These are phyloP conservation scores for Raphanus hybrid DNA, from an alignment of 441 rosid genomes.

Conservation along the genomic window DNA sequence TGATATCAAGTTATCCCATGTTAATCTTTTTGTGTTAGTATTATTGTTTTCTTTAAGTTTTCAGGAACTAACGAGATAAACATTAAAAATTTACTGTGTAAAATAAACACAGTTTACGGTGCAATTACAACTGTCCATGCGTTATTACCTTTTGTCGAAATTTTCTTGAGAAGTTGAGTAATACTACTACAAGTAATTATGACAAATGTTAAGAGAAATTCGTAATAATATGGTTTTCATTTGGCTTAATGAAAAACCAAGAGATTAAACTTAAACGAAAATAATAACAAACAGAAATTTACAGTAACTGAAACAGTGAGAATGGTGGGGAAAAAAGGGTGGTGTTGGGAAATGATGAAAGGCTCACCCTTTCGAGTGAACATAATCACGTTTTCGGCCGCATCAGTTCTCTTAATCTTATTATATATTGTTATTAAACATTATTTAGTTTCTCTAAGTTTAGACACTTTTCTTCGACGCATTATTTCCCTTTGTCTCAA, in stretches of 20 bases:
- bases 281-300: neutral
- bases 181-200: neutral
- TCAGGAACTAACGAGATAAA: neutral
- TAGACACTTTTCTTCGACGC: conserved; percentile 53
- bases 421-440: neutral
- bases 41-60: neutral
- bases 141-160: neutral
- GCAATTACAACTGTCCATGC: conserved; percentile 1
- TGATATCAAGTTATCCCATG: conserved; percentile 1
- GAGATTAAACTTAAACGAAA: conserved; percentile 1
- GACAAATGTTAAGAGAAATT: conserved; percentile 3
- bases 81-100: neutral
- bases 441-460: conserved; percentile 17
- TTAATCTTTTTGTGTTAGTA: neutral
- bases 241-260: neutral
- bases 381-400: conserved; percentile 45
- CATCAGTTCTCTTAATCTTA: conserved; percentile 17
- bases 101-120: neutral
- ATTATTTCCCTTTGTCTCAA: conserved; percentile 52
- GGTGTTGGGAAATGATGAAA: conserved; percentile 37
- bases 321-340: neutral
- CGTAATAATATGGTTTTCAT: conserved; percentile 1
- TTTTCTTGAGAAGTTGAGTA: conserved; percentile 18
- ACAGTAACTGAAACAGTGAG: neutral
- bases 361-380: conserved; percentile 27